Percentiles rank a stretch among this genome's conserved stretches.
These are phyloP conservation scores for Acanthamoeba triangularis DNA, from an alignment of 208 protist species.

Conservation along the genomic window DNA sequence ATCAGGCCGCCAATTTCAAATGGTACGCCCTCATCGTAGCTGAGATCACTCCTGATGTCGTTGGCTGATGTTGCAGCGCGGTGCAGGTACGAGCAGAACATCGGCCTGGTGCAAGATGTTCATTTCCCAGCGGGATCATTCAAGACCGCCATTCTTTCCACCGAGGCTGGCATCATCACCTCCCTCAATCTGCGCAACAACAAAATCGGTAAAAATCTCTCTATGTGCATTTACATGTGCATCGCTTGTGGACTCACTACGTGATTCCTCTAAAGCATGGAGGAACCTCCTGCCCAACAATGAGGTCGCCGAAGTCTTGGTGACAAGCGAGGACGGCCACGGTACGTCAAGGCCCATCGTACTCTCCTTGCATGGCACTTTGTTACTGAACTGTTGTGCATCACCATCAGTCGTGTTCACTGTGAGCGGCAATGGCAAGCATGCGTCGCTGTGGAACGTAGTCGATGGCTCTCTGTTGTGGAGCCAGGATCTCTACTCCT, in stretches of 20 bases:
- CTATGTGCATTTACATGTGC: neutral
- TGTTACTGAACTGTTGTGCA: neutral
- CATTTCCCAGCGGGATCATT: neutral
- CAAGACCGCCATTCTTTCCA: neutral
- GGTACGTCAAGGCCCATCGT: neutral
- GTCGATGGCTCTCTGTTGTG: slow-evolving; percentile 53
- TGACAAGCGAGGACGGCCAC: neutral
- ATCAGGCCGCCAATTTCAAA: slow-evolving; percentile 1
- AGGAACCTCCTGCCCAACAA: slow-evolving; percentile 19
- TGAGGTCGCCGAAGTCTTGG: neutral
- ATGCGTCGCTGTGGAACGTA: slow-evolving; percentile 38
- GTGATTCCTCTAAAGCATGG: neutral
- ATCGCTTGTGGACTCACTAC: neutral
- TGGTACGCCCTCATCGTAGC: neutral
- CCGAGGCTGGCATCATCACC: neutral
- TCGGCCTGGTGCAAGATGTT: neutral
- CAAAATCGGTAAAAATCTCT: neutral
- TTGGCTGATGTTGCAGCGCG: neutral
- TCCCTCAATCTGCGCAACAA: slow-evolving; percentile 5
- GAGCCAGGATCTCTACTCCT: slow-evolving; percentile 56
- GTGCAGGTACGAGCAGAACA: slow-evolving; percentile 35
- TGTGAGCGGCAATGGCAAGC: slow-evolving; percentile 64
- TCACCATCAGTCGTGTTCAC: slow-evolving; percentile 46
- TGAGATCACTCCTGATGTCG: neutral
- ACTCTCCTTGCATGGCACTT: neutral